Evolutionary conservation across 441 rosid species (phyloP).

Genomic region (Gossypium lobatum): DNA sequence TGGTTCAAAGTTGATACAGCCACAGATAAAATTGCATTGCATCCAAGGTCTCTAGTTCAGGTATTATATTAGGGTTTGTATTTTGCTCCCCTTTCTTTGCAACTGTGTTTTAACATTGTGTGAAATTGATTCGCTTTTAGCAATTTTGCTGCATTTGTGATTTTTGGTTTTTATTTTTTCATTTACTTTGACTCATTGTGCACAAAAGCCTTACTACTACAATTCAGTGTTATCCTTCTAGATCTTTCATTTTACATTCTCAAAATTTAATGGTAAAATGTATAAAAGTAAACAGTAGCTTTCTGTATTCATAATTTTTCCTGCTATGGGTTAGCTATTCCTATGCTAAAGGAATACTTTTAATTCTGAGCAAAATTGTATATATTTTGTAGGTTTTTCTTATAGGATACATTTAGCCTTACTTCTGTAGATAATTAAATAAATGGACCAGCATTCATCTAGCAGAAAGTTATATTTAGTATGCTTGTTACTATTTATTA

Average conservation of each 20-base stretch:
- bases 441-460: neutral
- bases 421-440: neutral
- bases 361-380: neutral
- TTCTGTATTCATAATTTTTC: neutral
- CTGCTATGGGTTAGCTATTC: neutral
- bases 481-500: neutral
- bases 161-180: neutral
- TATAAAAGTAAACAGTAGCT: neutral
- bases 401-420: neutral
- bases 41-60: conserved; percentile 90
- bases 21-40: conserved; percentile 62
- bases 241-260: neutral
- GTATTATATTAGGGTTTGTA: conserved; percentile 30
- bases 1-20: conserved; percentile 86
- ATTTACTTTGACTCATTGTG: conserved; percentile 2
- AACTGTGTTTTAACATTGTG: neutral
- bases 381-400: conserved; percentile 1
- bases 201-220: neutral
- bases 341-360: conserved; percentile 1
- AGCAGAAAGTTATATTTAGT: conserved; percentile 4
- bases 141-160: neutral
- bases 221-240: neutral
- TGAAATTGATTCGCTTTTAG: neutral
- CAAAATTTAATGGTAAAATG: neutral
- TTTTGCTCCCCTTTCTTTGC: neutral